phyloP scores from a whole-genome alignment of 176 grass and related monocot species.

The Lolium rigidum region DNA sequence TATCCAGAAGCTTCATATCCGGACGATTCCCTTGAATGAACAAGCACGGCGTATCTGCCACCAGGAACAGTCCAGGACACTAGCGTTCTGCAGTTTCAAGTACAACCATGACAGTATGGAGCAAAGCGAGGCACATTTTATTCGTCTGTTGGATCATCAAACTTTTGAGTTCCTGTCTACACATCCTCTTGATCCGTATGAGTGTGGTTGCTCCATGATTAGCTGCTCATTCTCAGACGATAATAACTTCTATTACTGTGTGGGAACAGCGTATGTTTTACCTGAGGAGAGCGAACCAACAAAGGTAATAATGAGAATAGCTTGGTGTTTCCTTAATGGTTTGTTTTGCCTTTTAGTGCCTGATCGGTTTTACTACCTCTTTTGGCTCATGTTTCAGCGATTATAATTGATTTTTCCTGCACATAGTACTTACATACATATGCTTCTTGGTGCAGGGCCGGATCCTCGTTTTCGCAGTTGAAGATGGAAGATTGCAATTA shows the following conservation, averaged over 20 bases:
- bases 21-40: constrained; percentile 85
- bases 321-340: too few relatives aligned
- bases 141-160: constrained; percentile 85
- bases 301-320: constrained; percentile 55
- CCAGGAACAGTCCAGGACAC: constrained; percentile 82
- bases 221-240: constrained; percentile 91
- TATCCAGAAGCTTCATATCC: constrained; percentile 96
- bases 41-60: constrained; percentile 87
- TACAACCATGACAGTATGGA: constrained; percentile 58
- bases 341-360: too few relatives aligned
- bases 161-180: constrained; percentile 83
- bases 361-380: neutral
- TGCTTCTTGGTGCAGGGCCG: constrained; percentile 63
- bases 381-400: neutral
- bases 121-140: constrained; percentile 81
- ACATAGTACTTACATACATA: constrained; percentile 26
- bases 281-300: constrained; percentile 92
- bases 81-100: constrained; percentile 78
- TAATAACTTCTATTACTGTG: constrained; percentile 84
- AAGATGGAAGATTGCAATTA: constrained; percentile 85
- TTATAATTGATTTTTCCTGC: neutral
- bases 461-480: constrained; percentile 90
- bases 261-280: constrained; percentile 93
- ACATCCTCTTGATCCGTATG: constrained; percentile 77
- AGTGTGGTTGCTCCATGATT: constrained; percentile 81